phyloP scores from a whole-genome alignment of 371 early-diverging fungal species.

The Lichtheimia corymbifera region DNA sequence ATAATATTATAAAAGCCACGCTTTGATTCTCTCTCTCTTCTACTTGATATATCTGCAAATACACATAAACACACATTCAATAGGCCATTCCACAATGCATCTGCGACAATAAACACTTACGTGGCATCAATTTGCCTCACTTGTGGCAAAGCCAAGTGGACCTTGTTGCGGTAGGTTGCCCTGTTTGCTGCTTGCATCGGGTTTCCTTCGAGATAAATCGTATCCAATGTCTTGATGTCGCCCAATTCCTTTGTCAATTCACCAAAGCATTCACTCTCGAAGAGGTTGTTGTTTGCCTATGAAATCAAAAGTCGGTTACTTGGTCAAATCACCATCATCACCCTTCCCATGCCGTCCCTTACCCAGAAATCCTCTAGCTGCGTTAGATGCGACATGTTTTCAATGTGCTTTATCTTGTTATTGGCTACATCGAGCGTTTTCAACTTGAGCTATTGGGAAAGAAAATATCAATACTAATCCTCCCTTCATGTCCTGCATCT shows the following conservation, averaged over 20 bases:
- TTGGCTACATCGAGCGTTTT: constrained; percentile 82
- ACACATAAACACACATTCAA: too few species aligned
- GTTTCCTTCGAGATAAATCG: constrained; percentile 95
- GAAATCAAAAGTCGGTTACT: too few species aligned
- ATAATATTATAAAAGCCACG: neutral
- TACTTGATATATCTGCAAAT: constrained; percentile 2
- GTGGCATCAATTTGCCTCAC: constrained; percentile 93
- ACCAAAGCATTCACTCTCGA: constrained; percentile 70
- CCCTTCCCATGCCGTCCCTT: constrained; percentile 2
- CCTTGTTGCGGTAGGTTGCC: constrained; percentile 86
- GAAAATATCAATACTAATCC: neutral
- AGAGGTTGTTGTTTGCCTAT: constrained; percentile 79
- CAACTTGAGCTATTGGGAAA: constrained; percentile 52
- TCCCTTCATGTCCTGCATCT: neutral
- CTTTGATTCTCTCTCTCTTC: neutral
- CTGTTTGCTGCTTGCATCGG: constrained; percentile 81
- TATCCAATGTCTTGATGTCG: constrained; percentile 61
- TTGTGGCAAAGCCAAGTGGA: constrained; percentile 84
- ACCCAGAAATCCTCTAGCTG: constrained; percentile 92
- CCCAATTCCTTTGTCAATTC: constrained; percentile 76
- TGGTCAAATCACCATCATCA: too few species aligned
- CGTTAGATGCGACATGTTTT: constrained; percentile 71
- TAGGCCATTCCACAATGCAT: too few species aligned
- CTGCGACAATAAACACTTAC: constrained; percentile 21
- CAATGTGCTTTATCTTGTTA: constrained; percentile 79